Evolutionary conservation across 352 stramenopile genomes (phyloP).

Genomic region (Pythium plurisporium): DNA sequence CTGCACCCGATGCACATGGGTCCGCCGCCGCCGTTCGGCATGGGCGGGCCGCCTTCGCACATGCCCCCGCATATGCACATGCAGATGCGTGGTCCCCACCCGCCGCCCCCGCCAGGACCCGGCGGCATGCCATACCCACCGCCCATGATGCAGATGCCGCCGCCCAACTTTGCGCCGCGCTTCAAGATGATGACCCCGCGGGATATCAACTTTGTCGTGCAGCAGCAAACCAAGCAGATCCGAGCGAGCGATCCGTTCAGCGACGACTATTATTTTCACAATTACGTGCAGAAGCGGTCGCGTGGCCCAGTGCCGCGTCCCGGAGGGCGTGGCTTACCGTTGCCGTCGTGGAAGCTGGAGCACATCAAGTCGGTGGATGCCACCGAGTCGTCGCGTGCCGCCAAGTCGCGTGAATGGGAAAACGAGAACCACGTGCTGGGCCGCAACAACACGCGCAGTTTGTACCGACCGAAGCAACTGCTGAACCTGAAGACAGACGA

Average conservation of each 20-base stretch:
- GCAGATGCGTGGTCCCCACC: slow-evolving; percentile 36
- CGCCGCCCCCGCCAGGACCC: slow-evolving; percentile 17
- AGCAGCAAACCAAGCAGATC: slow-evolving; percentile 85
- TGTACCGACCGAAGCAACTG: slow-evolving; percentile 73
- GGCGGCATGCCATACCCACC: slow-evolving; percentile 36
- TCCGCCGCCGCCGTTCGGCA: slow-evolving; percentile 17
- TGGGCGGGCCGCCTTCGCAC: not conserved
- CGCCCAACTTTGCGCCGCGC: slow-evolving; percentile 11
- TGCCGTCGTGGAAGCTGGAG: slow-evolving; percentile 81
- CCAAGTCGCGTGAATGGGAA: slow-evolving; percentile 74
- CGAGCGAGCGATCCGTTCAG: slow-evolving; percentile 84
- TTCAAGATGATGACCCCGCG: slow-evolving; percentile 87
- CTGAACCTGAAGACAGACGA: slow-evolving; percentile 38
- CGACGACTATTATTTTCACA: slow-evolving; percentile 88
- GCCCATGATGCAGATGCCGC: slow-evolving; percentile 36
- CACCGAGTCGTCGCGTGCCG: slow-evolving; percentile 49
- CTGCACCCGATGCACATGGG: slow-evolving; percentile 20
- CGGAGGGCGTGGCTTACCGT: slow-evolving; percentile 30
- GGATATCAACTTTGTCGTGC: slow-evolving; percentile 82
- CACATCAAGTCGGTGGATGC: slow-evolving; percentile 76
- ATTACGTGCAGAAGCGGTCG: slow-evolving; percentile 74
- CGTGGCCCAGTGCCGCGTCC: slow-evolving; percentile 30
- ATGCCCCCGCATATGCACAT: slow-evolving; percentile 18
- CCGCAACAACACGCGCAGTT: slow-evolving; percentile 69
- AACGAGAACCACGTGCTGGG: slow-evolving; percentile 68